Conservation (phyloP, 2,329 filamentous ascomycete species). For the Aspergillus pseudonomiae region DNA sequence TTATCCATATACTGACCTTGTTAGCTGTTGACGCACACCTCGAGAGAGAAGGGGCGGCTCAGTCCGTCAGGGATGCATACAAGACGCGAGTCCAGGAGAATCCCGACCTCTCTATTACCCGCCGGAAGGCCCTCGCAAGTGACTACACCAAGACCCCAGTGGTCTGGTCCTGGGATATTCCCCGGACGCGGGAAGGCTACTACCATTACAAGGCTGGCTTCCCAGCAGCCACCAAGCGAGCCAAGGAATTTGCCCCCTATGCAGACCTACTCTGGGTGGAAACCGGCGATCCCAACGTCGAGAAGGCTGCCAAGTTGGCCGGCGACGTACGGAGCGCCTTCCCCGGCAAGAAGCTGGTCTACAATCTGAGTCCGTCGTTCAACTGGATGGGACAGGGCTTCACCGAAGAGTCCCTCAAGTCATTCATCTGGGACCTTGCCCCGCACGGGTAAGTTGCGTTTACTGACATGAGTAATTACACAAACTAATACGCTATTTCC, state of each 20-base stretch:
- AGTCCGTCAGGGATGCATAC: constrained; percentile 70
- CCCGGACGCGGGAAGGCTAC: constrained; percentile 83
- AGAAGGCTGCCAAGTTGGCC: constrained; percentile 74
- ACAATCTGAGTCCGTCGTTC: constrained; percentile 95
- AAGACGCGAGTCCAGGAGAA: constrained; percentile 63
- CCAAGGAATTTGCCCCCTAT: constrained; percentile 86
- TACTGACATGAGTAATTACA: not conserved
- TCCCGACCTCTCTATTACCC: constrained; percentile 75
- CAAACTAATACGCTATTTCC: constrained; percentile 18
- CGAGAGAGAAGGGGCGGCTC: constrained; percentile 63
- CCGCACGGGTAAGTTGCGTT: constrained; percentile 71
- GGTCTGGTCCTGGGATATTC: constrained; percentile 87
- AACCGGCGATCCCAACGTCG: constrained; percentile 84
- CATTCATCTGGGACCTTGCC: constrained; percentile 95
- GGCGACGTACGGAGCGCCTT: constrained; percentile 69
- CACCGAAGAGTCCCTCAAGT: constrained; percentile 76
- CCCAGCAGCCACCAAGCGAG: constrained; percentile 85
- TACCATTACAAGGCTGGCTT: constrained; percentile 67
- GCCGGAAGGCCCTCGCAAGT: constrained; percentile 72
- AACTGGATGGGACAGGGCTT: constrained; percentile 99
- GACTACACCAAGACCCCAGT: constrained; percentile 69
- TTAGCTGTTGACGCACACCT: constrained; percentile 75
- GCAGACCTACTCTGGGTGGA: constrained; percentile 97
- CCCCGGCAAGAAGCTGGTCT: constrained; percentile 87
- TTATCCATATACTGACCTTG: not conserved